Evolutionary conservation across 2,329 filamentous ascomycete genomes (phyloP).

Genomic region (Cladophialophora immunda): DNA sequence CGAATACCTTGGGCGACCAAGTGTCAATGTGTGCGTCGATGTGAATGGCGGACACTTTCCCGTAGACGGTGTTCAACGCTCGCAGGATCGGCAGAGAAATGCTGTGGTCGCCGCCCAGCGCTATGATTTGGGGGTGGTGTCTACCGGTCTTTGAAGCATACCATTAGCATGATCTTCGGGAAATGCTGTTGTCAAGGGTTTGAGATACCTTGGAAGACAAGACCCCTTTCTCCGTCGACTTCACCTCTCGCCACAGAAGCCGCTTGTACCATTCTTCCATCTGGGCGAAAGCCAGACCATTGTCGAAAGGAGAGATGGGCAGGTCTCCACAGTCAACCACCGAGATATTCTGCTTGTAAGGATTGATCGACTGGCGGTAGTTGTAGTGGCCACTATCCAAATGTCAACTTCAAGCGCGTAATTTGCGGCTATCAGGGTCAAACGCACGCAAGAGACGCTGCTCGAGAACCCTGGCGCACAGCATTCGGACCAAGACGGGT

Average conservation of each 20-base stretch:
- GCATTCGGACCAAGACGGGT: conserved; percentile 27
- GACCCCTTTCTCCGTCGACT: conserved; percentile 3
- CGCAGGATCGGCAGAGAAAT: conserved; percentile 28
- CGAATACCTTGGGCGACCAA: conserved; percentile 28
- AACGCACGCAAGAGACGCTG: conserved; percentile 23
- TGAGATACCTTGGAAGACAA: conserved; percentile 16
- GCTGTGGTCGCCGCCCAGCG: conserved; percentile 29
- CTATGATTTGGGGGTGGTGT: conserved; percentile 23
- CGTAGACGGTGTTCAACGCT: conserved; percentile 24
- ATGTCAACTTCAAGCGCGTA: neutral
- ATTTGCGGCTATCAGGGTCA: neutral
- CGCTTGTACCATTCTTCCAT: conserved; percentile 26
- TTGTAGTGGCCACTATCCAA: conserved; percentile 22
- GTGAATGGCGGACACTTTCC: conserved; percentile 26
- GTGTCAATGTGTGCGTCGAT: conserved; percentile 32
- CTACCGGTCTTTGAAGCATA: conserved; percentile 12
- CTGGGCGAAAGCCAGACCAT: conserved; percentile 22
- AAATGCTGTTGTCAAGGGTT: neutral
- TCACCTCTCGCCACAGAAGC: conserved; percentile 20
- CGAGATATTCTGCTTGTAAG: conserved; percentile 20
- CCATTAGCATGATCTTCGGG: neutral
- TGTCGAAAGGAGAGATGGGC: conserved; percentile 28
- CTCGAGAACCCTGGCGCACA: conserved; percentile 27
- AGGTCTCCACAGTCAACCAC: conserved; percentile 31
- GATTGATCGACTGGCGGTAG: conserved; percentile 25